Conservation (phyloP, 2,329 filamentous ascomycete species). For the Scedosporium apiospermum region DNA sequence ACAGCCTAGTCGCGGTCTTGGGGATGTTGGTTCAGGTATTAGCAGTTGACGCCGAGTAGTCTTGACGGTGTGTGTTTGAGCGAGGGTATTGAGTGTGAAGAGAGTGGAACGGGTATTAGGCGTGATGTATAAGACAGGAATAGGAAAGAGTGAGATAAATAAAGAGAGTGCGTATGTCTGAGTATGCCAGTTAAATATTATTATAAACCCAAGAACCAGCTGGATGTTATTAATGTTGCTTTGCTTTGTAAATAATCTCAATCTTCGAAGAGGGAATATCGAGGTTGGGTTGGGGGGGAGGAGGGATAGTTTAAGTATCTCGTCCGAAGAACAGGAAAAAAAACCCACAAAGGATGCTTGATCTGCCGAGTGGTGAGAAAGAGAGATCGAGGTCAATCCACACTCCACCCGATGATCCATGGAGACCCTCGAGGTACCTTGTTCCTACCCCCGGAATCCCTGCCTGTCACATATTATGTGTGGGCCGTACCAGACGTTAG, state of each 20-base stretch:
- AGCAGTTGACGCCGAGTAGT: background rate
- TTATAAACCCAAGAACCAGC: constrained; percentile 7
- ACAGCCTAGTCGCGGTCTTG: no score
- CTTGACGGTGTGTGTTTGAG: background rate
- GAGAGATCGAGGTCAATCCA: constrained; percentile 3
- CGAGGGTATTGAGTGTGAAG: background rate
- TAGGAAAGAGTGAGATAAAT: background rate
- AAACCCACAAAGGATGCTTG: background rate
- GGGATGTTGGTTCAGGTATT: background rate
- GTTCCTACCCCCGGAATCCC: constrained; percentile 2
- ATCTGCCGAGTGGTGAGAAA: constrained; percentile 2
- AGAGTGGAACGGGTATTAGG: background rate
- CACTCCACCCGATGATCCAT: constrained; percentile 7
- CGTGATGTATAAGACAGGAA: background rate
- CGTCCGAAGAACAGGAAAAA: background rate
- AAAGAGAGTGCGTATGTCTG: background rate
- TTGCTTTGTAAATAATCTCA: background rate
- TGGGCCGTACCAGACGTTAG: constrained; percentile 4
- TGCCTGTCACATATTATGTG: constrained; percentile 7
- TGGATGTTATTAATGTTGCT: constrained; percentile 6
- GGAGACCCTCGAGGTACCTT: background rate
- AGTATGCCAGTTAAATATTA: constrained; percentile 1
- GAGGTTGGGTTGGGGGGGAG: background rate
- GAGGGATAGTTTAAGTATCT: constrained; percentile 6
- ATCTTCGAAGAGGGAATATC: background rate